phyloP scores from a whole-genome alignment of 1,284 basidiomycete genomes.

The Tetrapyrgos nigripes region DNA sequence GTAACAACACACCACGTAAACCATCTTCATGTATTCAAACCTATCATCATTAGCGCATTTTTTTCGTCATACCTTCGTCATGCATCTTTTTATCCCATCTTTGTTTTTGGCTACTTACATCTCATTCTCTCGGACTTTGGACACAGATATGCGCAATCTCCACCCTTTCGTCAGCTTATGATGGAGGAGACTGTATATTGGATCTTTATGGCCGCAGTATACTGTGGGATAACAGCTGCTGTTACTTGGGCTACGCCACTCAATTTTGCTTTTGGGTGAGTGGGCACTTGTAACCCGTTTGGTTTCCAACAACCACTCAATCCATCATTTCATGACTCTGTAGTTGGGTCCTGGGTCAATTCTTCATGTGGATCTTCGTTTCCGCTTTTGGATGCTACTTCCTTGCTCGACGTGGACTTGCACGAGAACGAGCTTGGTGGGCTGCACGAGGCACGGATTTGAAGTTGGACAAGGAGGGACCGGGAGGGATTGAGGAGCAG shows the following conservation, averaged over 20 bases:
- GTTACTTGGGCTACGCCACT: slow-evolving; percentile 32
- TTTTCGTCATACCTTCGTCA: neutral
- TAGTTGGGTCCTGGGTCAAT: slow-evolving; percentile 34
- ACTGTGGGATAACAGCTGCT: slow-evolving; percentile 34
- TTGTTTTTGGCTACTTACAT: neutral
- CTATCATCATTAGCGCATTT: no score
- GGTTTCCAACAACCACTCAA: neutral
- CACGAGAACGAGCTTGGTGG: slow-evolving; percentile 12
- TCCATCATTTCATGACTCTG: neutral
- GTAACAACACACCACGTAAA: neutral
- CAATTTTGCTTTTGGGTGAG: slow-evolving; percentile 32
- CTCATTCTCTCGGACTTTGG: neutral
- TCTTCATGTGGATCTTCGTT: slow-evolving; percentile 32
- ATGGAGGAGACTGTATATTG: slow-evolving; percentile 29
- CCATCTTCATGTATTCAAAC: no score
- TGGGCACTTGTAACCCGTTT: no score
- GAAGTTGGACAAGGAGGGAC: slow-evolving; percentile 4
- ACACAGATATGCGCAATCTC: slow-evolving; percentile 27
- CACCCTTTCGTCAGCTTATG: slow-evolving; percentile 33
- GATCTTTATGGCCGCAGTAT: slow-evolving; percentile 26
- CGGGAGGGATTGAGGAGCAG: slow-evolving; percentile 7
- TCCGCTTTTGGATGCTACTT: slow-evolving; percentile 7
- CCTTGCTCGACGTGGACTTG: slow-evolving; percentile 9
- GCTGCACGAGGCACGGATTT: slow-evolving; percentile 1
- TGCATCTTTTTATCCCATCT: neutral